phyloP scores from a whole-genome alignment of 164 flowering plant genomes.

The Cinnamomum micranthum region DNA sequence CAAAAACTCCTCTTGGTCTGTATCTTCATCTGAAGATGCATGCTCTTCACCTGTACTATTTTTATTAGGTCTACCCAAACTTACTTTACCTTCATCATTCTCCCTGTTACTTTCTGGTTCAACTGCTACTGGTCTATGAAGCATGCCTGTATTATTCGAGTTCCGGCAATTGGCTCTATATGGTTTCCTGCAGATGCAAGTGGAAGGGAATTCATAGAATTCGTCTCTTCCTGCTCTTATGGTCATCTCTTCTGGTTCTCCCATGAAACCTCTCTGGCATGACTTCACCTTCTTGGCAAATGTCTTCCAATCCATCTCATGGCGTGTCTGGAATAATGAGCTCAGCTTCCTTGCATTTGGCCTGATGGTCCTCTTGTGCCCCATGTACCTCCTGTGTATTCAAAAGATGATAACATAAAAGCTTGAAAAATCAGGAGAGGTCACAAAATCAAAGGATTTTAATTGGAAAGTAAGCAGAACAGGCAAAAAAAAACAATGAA shows the following conservation, averaged over 20 bases:
- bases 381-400: conserved; percentile 79
- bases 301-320: conserved; percentile 63
- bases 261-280: conserved; percentile 89
- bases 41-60: background rate
- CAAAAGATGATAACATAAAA: background rate
- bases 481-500: background rate
- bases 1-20: background rate
- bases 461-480: too few species aligned
- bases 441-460: too few species aligned
- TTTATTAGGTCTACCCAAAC: background rate
- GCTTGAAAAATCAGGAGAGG: background rate
- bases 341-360: conserved; percentile 91
- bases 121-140: background rate
- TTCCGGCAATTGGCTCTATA: background rate
- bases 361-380: conserved; percentile 88
- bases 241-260: conserved; percentile 86
- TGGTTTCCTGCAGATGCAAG: conserved; percentile 73
- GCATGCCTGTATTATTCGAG: background rate
- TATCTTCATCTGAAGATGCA: background rate
- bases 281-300: conserved; percentile 73
- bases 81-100: conserved; percentile 1
- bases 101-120: conserved; percentile 2
- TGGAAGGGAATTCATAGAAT: conserved; percentile 75
- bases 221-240: conserved; percentile 72
- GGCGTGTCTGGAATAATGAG: conserved; percentile 54